Percentiles rank a stretch among this genome's conserved stretches.
These are phyloP conservation scores for Cyberlindnera euphorbiiphila DNA, from an alignment of 805 yeast species.

Conservation along the genomic window DNA sequence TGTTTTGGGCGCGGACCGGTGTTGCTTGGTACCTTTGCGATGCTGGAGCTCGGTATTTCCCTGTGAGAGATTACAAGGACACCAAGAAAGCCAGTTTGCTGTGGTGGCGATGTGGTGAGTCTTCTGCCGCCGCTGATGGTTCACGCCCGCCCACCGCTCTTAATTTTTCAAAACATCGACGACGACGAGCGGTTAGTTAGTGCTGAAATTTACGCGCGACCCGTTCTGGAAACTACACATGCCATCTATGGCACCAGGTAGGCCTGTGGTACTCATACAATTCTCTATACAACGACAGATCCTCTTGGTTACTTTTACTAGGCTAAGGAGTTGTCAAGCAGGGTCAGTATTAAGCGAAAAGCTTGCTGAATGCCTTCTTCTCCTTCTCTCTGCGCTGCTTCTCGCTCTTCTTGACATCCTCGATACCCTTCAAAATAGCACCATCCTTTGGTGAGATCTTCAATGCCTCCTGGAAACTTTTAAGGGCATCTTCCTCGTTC, in stretches of 20 bases:
- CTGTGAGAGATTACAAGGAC: conserved; percentile 9
- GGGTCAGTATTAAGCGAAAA: conserved; percentile 38
- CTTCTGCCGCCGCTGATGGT: conserved; percentile 1
- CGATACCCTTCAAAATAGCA: conserved; percentile 62
- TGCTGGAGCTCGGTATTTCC: conserved; percentile 8
- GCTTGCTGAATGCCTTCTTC: conserved; percentile 69
- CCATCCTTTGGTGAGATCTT: conserved; percentile 64
- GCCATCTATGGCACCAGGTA: not conserved
- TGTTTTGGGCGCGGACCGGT: conserved; percentile 4
- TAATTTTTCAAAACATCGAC: conserved; percentile 14
- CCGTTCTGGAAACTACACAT: conserved; percentile 5
- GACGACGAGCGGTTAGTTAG: conserved; percentile 6
- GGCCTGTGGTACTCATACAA: no score
- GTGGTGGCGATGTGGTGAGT: conserved; percentile 2
- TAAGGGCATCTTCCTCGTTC: conserved; percentile 67
- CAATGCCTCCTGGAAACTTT: conserved; percentile 62
- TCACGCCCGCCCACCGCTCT: conserved; percentile 1
- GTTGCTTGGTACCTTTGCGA: conserved; percentile 2
- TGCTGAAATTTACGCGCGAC: conserved; percentile 10
- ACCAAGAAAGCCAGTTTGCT: conserved; percentile 10
- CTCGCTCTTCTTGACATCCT: conserved; percentile 50
- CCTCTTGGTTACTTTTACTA: no score
- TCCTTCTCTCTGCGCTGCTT: conserved; percentile 60
- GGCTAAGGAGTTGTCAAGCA: no score
- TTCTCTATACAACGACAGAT: no score